Evolutionary conservation across 768 basidiomycete species (phyloP), one percentile per base, ranked within the genome.

Genomic region (Pluteus cervinus): DNA sequence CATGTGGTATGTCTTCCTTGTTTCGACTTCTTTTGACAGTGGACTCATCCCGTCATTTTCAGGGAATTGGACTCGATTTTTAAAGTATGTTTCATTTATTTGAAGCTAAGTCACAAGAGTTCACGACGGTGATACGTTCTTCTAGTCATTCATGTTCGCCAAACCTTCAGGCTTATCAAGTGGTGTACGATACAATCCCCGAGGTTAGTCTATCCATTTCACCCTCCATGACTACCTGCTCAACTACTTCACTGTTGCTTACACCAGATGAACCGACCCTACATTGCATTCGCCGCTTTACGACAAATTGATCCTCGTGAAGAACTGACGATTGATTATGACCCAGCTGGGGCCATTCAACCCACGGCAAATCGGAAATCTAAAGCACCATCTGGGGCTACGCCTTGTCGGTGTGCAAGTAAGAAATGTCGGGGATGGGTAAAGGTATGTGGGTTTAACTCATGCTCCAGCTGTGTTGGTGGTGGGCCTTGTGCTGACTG

Each of bases 61-160:
- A 83, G 82, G 83, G 5, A 86, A 85, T 46, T 86, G 83, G 83
- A 79, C 81, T 6, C 69, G 81, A 4, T 86, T 85, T 43, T 62
- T 85, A 22, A 86, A 85, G 82, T 81, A 45, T 41, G 77, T 54
- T 8, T 18, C 15, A 23, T 26, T 25, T 10, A 23, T 14, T 17
- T 7, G 0, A 28, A 12, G 4, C 25, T 8, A 10, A 14, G 20
- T 17, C 40, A 24, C 24, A 22, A 21, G 10, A 4, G 8, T 23
- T 39, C 8, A 30, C 30, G 21, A 22, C 24, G 18, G 32, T 30
- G 11, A 16, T 43, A 24, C 49, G 21, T 10, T 25, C 24, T 36
- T 14, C n/a, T 46, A 85, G 82, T 46, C 83, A 86, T 49, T 83
- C 80, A 0, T 85, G 82, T 45, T 52, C 61, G 10, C 81, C 82